Evolutionary conservation across 345 rosid species (phyloP).

Genomic region (Corymbia maculata): DNA sequence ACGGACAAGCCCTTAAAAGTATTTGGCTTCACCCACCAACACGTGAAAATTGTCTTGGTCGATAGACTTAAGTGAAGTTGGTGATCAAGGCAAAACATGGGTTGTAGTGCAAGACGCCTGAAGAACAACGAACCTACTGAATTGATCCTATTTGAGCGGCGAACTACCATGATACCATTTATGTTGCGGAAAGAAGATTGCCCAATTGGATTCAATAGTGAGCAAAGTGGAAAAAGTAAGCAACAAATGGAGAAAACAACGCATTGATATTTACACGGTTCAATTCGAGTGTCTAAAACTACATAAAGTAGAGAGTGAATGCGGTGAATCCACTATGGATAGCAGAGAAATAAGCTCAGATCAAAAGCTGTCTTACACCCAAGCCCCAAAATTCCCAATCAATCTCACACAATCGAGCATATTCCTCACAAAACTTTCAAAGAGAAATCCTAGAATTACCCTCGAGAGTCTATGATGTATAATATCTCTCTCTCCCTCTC

Average conservation of each 20-base stretch:
- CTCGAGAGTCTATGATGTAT: not conserved
- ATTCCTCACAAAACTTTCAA: not conserved
- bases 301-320: not conserved
- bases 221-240: not conserved
- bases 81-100: not conserved
- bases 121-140: not conserved
- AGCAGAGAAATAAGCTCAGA: not conserved
- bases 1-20: too few species aligned
- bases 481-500: too few species aligned
- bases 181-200: not conserved
- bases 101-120: not conserved
- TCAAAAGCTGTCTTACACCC: not conserved
- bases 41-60: not conserved
- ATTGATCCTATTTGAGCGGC: not conserved
- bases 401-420: not conserved
- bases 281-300: rapidly evolving
- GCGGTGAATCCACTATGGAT: not conserved
- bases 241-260: not conserved
- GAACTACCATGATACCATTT: not conserved
- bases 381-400: not conserved
- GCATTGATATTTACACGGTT: rapidly evolving
- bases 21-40: too few species aligned
- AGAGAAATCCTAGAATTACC: not conserved
- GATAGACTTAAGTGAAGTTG: not conserved
- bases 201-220: not conserved